Conservation (phyloP, 306 rosid genomes). For the Astragalus glycyphyllos region DNA sequence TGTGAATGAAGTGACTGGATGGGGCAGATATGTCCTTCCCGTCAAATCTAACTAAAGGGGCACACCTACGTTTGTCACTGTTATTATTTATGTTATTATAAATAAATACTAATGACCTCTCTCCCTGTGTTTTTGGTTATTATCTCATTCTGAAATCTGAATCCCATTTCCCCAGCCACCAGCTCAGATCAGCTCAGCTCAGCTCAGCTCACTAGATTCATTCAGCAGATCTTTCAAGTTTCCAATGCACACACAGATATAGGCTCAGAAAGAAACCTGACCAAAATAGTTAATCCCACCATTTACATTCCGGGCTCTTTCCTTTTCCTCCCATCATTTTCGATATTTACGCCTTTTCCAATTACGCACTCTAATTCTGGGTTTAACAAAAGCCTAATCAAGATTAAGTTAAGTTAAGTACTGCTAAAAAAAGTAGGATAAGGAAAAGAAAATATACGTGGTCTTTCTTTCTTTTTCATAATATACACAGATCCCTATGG, state of each 20-base stretch:
- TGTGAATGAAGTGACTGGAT: neutral
- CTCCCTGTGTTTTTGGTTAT: too few relatives aligned
- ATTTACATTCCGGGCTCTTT: slow-evolving; percentile 20
- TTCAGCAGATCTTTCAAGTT: slow-evolving; percentile 6
- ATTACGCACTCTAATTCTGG: slow-evolving; percentile 39
- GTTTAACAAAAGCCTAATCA: slow-evolving; percentile 55
- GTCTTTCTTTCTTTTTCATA: too few relatives aligned
- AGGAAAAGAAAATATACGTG: neutral
- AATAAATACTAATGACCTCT: too few relatives aligned
- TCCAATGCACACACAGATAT: slow-evolving; percentile 13
- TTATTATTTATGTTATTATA: too few relatives aligned
- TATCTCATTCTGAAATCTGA: slow-evolving; percentile 13
- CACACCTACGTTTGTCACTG: too few relatives aligned
- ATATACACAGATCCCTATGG: slow-evolving; percentile 96
- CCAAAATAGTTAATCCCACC: slow-evolving; percentile 35
- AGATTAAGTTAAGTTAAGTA: neutral
- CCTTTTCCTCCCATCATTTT: slow-evolving; percentile 30
- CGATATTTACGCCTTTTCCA: slow-evolving; percentile 21
- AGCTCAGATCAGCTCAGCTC: too few relatives aligned
- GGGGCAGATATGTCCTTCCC: neutral
- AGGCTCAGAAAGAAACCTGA: neutral
- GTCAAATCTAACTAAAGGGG: neutral
- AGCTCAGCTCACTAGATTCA: slow-evolving; percentile 28
- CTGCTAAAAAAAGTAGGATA: neutral
- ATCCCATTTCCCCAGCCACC: neutral